A percentile compares a stretch with the other conserved stretches of the same genome.
These are phyloP conservation scores for Coprinopsis marcescibilis DNA, from an alignment of 768 basidiomycete genomes.

Conservation along the genomic window DNA sequence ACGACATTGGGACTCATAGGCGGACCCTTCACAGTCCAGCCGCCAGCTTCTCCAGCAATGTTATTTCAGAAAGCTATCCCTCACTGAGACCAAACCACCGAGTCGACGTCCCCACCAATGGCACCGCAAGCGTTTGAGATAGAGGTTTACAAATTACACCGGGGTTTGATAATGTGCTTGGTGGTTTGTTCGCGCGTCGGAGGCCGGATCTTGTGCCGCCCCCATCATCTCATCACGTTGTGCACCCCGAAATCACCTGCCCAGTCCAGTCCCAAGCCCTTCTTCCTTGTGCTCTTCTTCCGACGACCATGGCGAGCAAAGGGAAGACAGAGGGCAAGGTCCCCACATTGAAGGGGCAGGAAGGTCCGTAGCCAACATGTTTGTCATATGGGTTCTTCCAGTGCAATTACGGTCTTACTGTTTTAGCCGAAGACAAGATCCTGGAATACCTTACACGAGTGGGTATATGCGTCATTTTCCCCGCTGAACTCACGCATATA, in stretches of 20 bases:
- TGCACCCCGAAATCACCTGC: not conserved
- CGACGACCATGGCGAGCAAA: slow-evolving; percentile 42
- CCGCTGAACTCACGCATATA: slow-evolving; percentile 2
- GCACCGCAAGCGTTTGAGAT: not conserved
- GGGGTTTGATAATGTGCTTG: slow-evolving; percentile 1
- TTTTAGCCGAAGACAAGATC: slow-evolving; percentile 65
- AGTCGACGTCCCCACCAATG: not conserved
- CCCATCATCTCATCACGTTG: not conserved
- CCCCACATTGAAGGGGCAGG: slow-evolving; percentile 64
- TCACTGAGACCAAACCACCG: slow-evolving; percentile 7
- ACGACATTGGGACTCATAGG: slow-evolving; percentile 61
- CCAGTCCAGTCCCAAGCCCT: not conserved
- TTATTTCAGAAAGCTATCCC: not conserved
- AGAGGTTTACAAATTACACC: not conserved
- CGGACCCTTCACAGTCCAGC: slow-evolving; percentile 22
- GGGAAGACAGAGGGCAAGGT: slow-evolving; percentile 50
- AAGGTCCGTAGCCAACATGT: slow-evolving; percentile 39
- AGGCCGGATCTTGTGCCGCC: slow-evolving; percentile 7
- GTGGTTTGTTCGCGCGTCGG: too few species aligned
- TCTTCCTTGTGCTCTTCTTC: slow-evolving; percentile 9
- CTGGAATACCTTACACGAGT: slow-evolving; percentile 78
- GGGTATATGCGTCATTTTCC: slow-evolving; percentile 10
- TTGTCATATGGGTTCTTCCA: not conserved
- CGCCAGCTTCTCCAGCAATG: slow-evolving; percentile 19
- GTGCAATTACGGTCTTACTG: not conserved